Base-by-base conservation (phyloP, 306 rosid genomes). In the Clitoria ternatea region DNA sequence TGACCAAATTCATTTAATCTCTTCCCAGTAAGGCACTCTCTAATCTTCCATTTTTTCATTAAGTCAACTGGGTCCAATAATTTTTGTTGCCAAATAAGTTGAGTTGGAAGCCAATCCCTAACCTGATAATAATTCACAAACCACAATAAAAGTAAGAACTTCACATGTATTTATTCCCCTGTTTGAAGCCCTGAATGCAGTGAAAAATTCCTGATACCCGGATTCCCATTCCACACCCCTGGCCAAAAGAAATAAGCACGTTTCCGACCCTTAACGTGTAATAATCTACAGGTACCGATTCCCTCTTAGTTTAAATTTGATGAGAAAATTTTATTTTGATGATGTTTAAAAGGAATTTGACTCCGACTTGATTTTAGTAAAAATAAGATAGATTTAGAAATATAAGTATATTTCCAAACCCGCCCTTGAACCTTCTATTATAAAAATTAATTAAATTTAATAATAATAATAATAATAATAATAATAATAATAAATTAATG, bases 201-300 rank as follows among this genome's bases (percentile, higher is more conserved):
- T 52, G 64, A 24, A 35, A 23, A 62, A 74, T 20, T 22, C 45
- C 56, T 36, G 24, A 54, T n/a, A 12, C 20, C 45, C 56, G 70
- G 73, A 73, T 57, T 69, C 79, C 61, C 29, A 79, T 77, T 76
- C 77, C 57, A 2, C 70, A 40, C 59, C 64, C 13, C 7, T 9
- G 6, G 9, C 66, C 56, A 54, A 69, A 79, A 62, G n/a, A 50
- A 75, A 37, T 14, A 13, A 47, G 48, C 81, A 74, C 82, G 65
- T 77, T 79, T 54, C 80, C 68, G 55, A 66, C 79, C 80, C 63
- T n/a, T n/a, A n/a, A n/a, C n/a, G n/a, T n/a, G n/a, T n/a, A n/a
- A n/a, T n/a, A n/a, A n/a, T n/a, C n/a, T n/a, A n/a, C n/a, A n/a
- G n/a, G n/a, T n/a, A n/a, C n/a, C n/a, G n/a, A n/a, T n/a, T n/a